phyloP scores from a whole-genome alignment of 208 protist genomes.

The Acanthamoeba castellanii region DNA sequence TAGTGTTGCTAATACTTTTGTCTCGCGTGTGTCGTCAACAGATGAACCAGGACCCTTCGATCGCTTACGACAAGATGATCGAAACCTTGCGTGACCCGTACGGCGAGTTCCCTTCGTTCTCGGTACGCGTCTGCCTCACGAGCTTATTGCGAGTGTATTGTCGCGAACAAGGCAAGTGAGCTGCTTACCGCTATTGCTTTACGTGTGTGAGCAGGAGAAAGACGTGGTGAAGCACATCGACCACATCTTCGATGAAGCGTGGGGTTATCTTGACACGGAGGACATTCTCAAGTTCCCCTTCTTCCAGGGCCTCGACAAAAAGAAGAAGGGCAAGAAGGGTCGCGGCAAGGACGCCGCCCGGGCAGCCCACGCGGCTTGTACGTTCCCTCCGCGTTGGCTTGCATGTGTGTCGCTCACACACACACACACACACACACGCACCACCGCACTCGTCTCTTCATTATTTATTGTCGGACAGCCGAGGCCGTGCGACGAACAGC shows the following conservation, averaged over 20 bases:
- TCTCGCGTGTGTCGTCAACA: background rate
- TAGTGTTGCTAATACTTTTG: background rate
- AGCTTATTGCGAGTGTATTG: background rate
- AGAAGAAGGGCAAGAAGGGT: conserved; percentile 63
- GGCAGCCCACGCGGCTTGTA: conserved; percentile 16
- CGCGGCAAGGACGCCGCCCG: conserved; percentile 51
- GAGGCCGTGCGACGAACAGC: conserved; percentile 3
- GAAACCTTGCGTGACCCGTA: conserved; percentile 17
- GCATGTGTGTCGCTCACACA: background rate
- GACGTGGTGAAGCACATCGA: conserved; percentile 48
- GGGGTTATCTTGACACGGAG: conserved; percentile 55
- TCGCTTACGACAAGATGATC: conserved; percentile 37
- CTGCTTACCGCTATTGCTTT: background rate
- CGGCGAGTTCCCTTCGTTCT: conserved; percentile 58
- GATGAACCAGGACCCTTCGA: conserved; percentile 51
- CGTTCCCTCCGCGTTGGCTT: background rate
- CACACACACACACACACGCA: background rate
- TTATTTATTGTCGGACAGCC: background rate
- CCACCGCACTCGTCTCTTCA: background rate
- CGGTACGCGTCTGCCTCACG: background rate
- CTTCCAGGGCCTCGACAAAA: conserved; percentile 44
- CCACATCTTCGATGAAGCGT: conserved; percentile 41
- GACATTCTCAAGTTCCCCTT: conserved; percentile 66
- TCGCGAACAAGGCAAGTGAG: background rate
- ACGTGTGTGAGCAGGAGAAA: background rate